Conservation (phyloP, 257 asterid species). For the Salvia splendens region DNA sequence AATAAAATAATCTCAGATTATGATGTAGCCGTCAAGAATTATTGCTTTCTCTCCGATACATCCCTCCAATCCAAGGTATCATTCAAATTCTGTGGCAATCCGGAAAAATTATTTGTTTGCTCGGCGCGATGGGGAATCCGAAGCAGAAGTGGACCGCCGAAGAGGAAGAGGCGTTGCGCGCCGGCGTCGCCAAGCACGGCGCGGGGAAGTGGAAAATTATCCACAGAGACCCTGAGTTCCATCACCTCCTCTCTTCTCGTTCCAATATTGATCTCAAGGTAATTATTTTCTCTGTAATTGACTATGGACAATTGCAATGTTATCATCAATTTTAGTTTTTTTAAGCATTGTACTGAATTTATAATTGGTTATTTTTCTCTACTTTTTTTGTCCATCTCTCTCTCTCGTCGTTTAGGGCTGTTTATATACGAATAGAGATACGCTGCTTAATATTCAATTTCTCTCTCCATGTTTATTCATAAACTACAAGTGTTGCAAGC, state of each 20-base stretch:
- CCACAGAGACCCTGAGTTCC: slow-evolving; percentile 66
- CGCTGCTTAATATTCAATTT: background rate
- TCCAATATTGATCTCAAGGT: slow-evolving; percentile 81
- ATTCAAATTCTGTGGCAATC: background rate
- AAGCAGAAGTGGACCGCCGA: slow-evolving; percentile 73
- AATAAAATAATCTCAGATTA: no score
- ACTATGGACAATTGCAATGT: background rate
- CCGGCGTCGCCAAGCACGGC: slow-evolving; percentile 72
- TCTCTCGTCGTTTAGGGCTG: no score
- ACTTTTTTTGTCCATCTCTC: no score
- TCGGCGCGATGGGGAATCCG: slow-evolving; percentile 61
- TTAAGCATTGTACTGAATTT: no score
- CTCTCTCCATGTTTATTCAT: background rate
- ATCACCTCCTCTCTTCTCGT: slow-evolving; percentile 55
- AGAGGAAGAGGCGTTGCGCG: slow-evolving; percentile 70
- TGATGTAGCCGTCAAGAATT: no score
- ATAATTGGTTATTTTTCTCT: background rate
- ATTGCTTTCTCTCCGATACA: no score
- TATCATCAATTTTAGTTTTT: background rate
- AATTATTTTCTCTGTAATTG: background rate
- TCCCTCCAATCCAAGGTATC: background rate
- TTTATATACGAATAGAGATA: no score
- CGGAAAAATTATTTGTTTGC: background rate
- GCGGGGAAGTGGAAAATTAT: slow-evolving; percentile 76
- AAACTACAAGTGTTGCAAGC: background rate